phyloP scores from a whole-genome alignment of 2,329 filamentous ascomycete genomes.

The Fusarium praegraminearum region DNA sequence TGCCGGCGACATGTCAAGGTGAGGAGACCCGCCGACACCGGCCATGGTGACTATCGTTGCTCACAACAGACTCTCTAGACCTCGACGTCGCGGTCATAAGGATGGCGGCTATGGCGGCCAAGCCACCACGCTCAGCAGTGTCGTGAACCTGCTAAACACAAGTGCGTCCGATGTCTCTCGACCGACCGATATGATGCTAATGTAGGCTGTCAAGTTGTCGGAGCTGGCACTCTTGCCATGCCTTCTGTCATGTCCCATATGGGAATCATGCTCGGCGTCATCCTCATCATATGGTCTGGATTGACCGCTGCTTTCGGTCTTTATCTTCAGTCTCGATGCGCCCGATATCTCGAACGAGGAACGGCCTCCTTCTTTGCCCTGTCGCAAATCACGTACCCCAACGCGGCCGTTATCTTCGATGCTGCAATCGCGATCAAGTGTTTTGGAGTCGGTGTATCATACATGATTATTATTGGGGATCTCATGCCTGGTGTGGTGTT shows the following conservation, averaged over 20 bases:
- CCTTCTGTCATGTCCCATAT: slow-evolving; percentile 96
- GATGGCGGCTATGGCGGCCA: slow-evolving; percentile 76
- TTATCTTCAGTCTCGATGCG: slow-evolving; percentile 93
- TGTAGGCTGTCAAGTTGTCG: slow-evolving; percentile 73
- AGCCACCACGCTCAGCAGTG: slow-evolving; percentile 89
- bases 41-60: slow-evolving; percentile 10
- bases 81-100: slow-evolving; percentile 74
- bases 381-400: slow-evolving; percentile 96
- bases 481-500: slow-evolving; percentile 94
- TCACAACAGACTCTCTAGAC: slow-evolving; percentile 53
- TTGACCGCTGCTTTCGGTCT: slow-evolving; percentile 90
- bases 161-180: slow-evolving; percentile 66
- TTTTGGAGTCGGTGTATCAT: slow-evolving; percentile 96
- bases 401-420: slow-evolving; percentile 95
- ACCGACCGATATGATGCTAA: slow-evolving; percentile 35
- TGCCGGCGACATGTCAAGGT: slow-evolving; percentile 65
- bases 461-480: slow-evolving; percentile 98
- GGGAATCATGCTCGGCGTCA: slow-evolving; percentile 85
- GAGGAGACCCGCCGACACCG: slow-evolving; percentile 29
- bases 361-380: slow-evolving; percentile 94
- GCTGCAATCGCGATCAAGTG: slow-evolving; percentile 97
- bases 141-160: slow-evolving; percentile 96
- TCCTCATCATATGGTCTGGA: slow-evolving; percentile 93
- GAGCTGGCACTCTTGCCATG: slow-evolving; percentile 93
- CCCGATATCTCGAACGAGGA: slow-evolving; percentile 91